Conservation (phyloP, 208 protist species). For the Strigomonas galati region DNA sequence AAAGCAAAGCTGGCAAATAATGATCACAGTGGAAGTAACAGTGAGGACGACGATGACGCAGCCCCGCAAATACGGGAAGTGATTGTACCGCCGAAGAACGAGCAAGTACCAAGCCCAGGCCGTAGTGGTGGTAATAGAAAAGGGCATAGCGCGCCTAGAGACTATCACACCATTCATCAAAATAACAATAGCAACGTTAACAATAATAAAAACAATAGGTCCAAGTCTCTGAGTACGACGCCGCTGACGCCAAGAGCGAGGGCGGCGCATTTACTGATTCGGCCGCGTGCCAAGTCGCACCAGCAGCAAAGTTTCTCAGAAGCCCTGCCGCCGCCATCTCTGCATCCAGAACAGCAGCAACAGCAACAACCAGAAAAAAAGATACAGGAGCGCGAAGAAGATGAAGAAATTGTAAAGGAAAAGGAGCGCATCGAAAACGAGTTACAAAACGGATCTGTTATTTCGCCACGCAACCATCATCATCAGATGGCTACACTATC, state of each 20-base stretch:
- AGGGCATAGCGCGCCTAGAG: background rate
- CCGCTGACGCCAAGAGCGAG: constrained; percentile 10
- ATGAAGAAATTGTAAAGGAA: background rate
- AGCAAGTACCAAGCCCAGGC: too few relatives aligned
- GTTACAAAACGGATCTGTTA: background rate
- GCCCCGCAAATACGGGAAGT: background rate
- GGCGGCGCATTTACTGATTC: constrained; percentile 2
- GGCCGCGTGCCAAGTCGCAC: background rate
- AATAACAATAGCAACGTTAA: background rate
- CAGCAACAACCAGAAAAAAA: background rate
- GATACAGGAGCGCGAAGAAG: background rate
- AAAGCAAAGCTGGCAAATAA: background rate
- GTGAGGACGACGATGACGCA: background rate
- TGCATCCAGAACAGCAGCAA: background rate
- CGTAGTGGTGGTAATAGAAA: background rate
- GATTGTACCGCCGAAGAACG: background rate
- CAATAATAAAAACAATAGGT: background rate
- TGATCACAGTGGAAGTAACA: background rate
- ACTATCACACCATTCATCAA: background rate
- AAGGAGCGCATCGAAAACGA: background rate
- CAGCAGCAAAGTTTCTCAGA: background rate
- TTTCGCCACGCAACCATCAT: background rate
- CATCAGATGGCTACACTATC: too few relatives aligned
- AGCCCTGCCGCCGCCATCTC: background rate
- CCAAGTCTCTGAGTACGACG: background rate